These are phyloP conservation scores for Phyllosticta citrichinensis DNA, from an alignment of 2,329 filamentous ascomycete species.

Conservation along the genomic window DNA sequence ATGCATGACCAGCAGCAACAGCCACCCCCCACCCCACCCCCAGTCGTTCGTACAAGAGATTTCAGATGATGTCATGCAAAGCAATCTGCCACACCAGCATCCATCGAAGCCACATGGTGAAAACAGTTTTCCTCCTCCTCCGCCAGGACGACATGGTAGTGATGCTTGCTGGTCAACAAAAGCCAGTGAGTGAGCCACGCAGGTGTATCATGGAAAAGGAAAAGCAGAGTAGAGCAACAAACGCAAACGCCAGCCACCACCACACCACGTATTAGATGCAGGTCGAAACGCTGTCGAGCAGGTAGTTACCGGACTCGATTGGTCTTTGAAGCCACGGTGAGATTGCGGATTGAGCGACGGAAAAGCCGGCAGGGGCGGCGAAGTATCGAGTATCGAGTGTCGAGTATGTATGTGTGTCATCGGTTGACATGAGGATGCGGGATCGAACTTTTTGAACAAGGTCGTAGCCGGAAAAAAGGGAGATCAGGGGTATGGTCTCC, in stretches of 20 bases:
- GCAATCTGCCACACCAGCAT: not conserved
- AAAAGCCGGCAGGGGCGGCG: too few relatives aligned
- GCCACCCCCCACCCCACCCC: too few relatives aligned
- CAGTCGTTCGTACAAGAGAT: too few relatives aligned
- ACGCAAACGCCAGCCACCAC: not conserved
- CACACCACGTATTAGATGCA: too few relatives aligned
- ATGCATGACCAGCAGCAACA: not conserved
- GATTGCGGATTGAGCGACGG: too few relatives aligned
- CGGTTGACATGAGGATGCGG: not conserved
- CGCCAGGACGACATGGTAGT: not conserved
- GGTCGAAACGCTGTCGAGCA: too few relatives aligned
- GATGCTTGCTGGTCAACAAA: not conserved
- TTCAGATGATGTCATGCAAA: too few relatives aligned
- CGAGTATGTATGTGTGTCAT: not conserved
- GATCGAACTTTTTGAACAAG: not conserved
- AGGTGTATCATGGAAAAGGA: not conserved
- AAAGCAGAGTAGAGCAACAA: too few relatives aligned
- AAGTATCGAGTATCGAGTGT: too few relatives aligned
- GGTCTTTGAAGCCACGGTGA: too few relatives aligned
- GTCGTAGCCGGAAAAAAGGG: not conserved
- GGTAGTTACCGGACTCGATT: too few relatives aligned
- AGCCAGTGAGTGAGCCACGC: not conserved
- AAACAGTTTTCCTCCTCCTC: not conserved
- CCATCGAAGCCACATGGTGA: not conserved
- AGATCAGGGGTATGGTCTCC: conserved; percentile 3